Percentiles rank a stretch among this genome's conserved stretches.
These are phyloP conservation scores for Chalciporus pseudorubinellus DNA, from an alignment of 768 basidiomycete species.

Conservation along the genomic window DNA sequence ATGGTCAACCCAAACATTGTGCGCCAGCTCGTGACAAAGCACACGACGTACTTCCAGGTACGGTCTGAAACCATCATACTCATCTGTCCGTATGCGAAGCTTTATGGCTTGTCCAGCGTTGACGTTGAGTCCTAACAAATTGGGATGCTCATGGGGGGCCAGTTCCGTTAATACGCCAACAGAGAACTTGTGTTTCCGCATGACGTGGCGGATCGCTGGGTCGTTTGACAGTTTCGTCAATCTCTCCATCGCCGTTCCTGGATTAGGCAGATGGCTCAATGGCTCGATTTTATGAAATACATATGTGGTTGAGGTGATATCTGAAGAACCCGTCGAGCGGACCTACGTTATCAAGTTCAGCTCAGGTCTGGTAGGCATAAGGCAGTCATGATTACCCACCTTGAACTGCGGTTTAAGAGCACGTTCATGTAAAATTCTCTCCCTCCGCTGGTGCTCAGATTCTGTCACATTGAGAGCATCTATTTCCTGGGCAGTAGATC, in stretches of 20 bases:
- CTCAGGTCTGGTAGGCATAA: too few relatives aligned
- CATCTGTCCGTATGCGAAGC: slow-evolving; percentile 65
- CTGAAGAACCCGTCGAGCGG: slow-evolving; percentile 51
- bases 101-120: slow-evolving; percentile 63
- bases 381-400: slow-evolving; percentile 35
- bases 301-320: slow-evolving; percentile 42
- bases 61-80: slow-evolving; percentile 67
- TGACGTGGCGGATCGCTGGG: slow-evolving; percentile 65
- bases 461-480: slow-evolving; percentile 53
- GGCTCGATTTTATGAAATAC: slow-evolving; percentile 66
- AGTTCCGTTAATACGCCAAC: slow-evolving; percentile 74
- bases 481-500: slow-evolving; percentile 59
- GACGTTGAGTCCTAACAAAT: slow-evolving; percentile 66
- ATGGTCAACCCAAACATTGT: slow-evolving; percentile 73
- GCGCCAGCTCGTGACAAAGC: slow-evolving; percentile 74
- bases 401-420: slow-evolving; percentile 56
- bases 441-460: slow-evolving; percentile 53
- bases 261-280: slow-evolving; percentile 62
- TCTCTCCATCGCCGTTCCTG: slow-evolving; percentile 51
- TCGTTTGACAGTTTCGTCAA: slow-evolving; percentile 64
- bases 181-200: slow-evolving; percentile 65
- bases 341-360: slow-evolving; percentile 38
- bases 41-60: slow-evolving; percentile 66
- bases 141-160: slow-evolving; percentile 73
- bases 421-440: slow-evolving; percentile 58